phyloP scores from a whole-genome alignment of 352 stramenopile genomes.

The Phytophthora brassicae region DNA sequence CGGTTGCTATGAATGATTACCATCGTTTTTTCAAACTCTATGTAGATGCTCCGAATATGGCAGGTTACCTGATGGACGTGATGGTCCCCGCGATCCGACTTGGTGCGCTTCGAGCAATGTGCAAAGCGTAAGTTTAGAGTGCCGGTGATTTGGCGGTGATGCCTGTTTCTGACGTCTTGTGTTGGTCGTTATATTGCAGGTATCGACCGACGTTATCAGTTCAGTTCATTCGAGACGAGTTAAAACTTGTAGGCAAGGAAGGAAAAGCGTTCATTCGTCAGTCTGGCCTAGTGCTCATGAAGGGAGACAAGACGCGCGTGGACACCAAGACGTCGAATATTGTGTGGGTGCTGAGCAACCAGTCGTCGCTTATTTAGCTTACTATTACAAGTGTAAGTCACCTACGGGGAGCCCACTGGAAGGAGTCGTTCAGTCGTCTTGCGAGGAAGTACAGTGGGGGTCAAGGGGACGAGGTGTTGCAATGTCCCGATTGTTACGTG shows the following conservation, averaged over 20 bases:
- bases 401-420: neutral
- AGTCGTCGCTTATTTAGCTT: constrained; percentile 83
- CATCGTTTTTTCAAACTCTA: constrained; percentile 90
- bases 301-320: constrained; percentile 60
- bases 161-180: constrained; percentile 20
- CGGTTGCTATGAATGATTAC: constrained; percentile 86
- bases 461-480: neutral
- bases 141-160: neutral
- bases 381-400: neutral
- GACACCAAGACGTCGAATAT: constrained; percentile 86
- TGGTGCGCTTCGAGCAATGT: constrained; percentile 80
- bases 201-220: constrained; percentile 77
- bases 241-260: constrained; percentile 73
- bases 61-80: constrained; percentile 88
- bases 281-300: constrained; percentile 68
- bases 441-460: neutral
- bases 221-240: constrained; percentile 70
- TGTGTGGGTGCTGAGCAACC: constrained; percentile 77
- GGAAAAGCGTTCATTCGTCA: constrained; percentile 77
- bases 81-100: constrained; percentile 85
- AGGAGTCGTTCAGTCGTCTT: neutral
- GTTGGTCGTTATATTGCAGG: constrained; percentile 26
- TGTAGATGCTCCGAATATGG: constrained; percentile 87
- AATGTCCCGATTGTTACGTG: neutral
- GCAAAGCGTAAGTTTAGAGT: constrained; percentile 85